Evolutionary conservation across 306 rosid species (phyloP), one percentile per base, ranked within the genome.

Genomic region (Carpinus viminea): DNA sequence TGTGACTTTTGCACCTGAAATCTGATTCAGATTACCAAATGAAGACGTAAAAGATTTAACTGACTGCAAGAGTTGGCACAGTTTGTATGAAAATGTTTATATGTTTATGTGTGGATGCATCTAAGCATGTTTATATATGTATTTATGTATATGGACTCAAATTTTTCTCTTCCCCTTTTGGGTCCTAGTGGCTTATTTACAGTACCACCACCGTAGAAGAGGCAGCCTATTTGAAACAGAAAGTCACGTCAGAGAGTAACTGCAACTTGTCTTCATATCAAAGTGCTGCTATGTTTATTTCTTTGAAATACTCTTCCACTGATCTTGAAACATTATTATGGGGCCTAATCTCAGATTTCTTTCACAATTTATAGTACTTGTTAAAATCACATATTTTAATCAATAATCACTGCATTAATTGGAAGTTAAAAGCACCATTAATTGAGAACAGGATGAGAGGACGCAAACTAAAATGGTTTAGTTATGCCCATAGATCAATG

Each of bases 1-100:
- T 10, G 68, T 72, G 7, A 90, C 94, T 79, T 48, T 83, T 61
- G 94, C 94, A 51, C 94, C 94, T 76, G 94, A 90, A 80, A 90
- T 90, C 94, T 90, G 94, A 24, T 87, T 46, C 75, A 82, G 1
- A 76, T 79, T 8, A 74, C 57, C 31, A 76, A 5, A 52, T 9
- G 8, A 47, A 43, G 71, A 65, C 24, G 72, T 41, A 41, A 68
- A 66, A 38, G 16, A 68, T n/a, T 18, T 68, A 68, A 68, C 28
- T 18, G 47, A 41, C 51, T 18, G 72, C 72, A 18, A 68, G 45
- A 26, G 24, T 68, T 41, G 18, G 50, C 24, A 36, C 31, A 38
- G 45, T 12, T 24, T 59, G 38, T 24, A 4, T 26, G 17, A 26
- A 17, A 15, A 16, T 68, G 13, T 38, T 15, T 28, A 3, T 62